A percentile compares a stretch with the other conserved stretches of the same genome.
These are phyloP conservation scores for Takashimella tepidaria DNA, from an alignment of 1,284 basidiomycete species.

Conservation along the genomic window DNA sequence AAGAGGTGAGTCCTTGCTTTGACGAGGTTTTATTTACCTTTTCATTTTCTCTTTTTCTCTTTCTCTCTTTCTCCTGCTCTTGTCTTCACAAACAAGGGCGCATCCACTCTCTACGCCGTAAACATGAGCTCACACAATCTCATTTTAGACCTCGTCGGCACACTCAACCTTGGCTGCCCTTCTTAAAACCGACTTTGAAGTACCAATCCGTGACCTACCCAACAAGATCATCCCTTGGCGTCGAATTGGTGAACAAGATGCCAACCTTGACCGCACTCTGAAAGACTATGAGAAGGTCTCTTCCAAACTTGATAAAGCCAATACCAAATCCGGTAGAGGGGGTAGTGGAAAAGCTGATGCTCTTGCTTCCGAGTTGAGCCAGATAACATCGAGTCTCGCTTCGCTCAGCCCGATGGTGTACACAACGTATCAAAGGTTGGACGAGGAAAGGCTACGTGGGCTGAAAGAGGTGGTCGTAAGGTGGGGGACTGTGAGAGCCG, in stretches of 20 bases:
- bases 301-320: conserved; percentile 45
- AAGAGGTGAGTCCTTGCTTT: conserved; percentile 33
- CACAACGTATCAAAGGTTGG: conserved; percentile 42
- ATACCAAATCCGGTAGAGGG: conserved; percentile 35
- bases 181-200: conserved; percentile 38
- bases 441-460: conserved; percentile 37
- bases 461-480: conserved; percentile 46
- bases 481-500: conserved; percentile 44
- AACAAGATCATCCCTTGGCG: conserved; percentile 40
- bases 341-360: conserved; percentile 34
- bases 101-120: too few species aligned
- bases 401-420: conserved; percentile 41
- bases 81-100: too few species aligned
- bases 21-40: not conserved
- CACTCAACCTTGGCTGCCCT: conserved; percentile 37
- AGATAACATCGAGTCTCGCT: conserved; percentile 30
- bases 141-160: conserved; percentile 35
- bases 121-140: conserved; percentile 4
- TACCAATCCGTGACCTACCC: conserved; percentile 39
- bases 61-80: not conserved
- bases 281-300: conserved; percentile 44
- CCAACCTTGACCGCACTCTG: conserved; percentile 41
- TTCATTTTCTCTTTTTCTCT: not conserved
- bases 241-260: conserved; percentile 37
- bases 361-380: conserved; percentile 31